Evolutionary conservation across 2,329 filamentous ascomycete genomes (phyloP).

Genomic region (Raffaelea albimanens): DNA sequence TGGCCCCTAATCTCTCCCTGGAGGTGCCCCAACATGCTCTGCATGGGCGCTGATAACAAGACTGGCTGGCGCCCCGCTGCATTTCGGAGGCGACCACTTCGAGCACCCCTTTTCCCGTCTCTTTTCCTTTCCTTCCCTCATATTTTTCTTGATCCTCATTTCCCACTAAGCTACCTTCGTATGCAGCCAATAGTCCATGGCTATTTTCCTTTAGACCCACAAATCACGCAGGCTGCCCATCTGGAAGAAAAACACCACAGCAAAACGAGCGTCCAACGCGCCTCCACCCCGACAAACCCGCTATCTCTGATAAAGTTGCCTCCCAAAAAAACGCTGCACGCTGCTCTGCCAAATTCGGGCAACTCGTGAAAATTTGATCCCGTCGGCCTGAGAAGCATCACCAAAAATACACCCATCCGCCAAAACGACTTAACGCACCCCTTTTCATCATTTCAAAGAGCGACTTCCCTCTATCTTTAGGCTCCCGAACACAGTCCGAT

Average conservation of each 20-base stretch:
- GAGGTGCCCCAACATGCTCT: neutral
- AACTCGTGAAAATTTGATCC: conserved; percentile 15
- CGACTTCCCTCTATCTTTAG: conserved; percentile 21
- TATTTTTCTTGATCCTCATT: conserved; percentile 3
- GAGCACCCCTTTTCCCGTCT: neutral
- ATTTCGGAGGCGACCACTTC: neutral
- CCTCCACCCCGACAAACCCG: conserved; percentile 7
- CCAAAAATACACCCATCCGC: conserved; percentile 19
- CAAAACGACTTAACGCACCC: conserved; percentile 22
- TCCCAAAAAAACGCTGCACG: conserved; percentile 14
- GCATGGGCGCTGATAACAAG: neutral
- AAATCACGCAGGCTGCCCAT: neutral
- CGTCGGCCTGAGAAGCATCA: conserved; percentile 7
- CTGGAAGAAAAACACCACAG: neutral
- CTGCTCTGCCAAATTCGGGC: conserved; percentile 8
- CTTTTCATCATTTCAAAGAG: conserved; percentile 25
- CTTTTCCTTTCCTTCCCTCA: conserved; percentile 6
- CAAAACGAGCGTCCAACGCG: neutral
- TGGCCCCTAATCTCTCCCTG: neutral
- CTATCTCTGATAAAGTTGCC: conserved; percentile 11
- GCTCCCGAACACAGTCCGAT: conserved; percentile 27
- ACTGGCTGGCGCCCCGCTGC: too few relatives aligned
- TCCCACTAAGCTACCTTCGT: conserved; percentile 6
- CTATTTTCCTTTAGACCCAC: neutral
- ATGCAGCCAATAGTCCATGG: neutral